These are phyloP conservation scores for Colletotrichum coccodes DNA, from an alignment of 2,329 filamentous ascomycete species.

Conservation along the genomic window DNA sequence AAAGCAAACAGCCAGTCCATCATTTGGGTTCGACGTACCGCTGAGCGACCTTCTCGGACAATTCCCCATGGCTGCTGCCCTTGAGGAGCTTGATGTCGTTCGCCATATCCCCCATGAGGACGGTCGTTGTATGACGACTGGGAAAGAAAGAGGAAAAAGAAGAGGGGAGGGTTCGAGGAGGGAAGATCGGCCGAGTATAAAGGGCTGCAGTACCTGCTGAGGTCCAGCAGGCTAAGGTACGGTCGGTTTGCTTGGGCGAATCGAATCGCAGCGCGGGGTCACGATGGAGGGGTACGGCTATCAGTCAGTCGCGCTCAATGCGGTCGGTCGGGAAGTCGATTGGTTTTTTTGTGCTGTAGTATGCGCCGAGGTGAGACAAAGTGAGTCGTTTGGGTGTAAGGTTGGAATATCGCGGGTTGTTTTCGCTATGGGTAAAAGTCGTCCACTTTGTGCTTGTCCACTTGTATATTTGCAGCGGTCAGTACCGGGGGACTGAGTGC, in stretches of 20 bases:
- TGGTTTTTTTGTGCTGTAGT: background rate
- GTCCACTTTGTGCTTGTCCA: background rate
- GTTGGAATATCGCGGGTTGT: background rate
- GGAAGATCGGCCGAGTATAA: conserved; percentile 19
- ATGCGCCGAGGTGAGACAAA: conserved; percentile 2
- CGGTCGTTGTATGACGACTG: conserved; percentile 31
- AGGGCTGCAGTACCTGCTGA: conserved; percentile 26
- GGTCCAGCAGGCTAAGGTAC: conserved; percentile 24
- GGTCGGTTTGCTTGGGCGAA: conserved; percentile 24
- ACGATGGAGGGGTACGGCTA: conserved; percentile 32
- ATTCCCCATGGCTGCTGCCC: conserved; percentile 45
- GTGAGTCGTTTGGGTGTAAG: background rate
- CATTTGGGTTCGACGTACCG: conserved; percentile 33
- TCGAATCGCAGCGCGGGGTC: conserved; percentile 32
- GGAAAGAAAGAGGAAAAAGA: background rate
- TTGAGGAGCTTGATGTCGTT: conserved; percentile 52
- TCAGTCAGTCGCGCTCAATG: conserved; percentile 9
- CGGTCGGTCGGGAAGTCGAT: background rate
- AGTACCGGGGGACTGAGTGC: conserved; percentile 5
- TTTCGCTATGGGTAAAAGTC: background rate
- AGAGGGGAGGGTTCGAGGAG: conserved; percentile 3
- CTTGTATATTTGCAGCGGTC: background rate
- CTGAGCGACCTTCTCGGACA: conserved; percentile 44
- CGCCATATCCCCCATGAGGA: conserved; percentile 41
- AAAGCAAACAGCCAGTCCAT: background rate